Conservation (phyloP, 1,139 yeast species). For the Diutina scorzettiae region DNA sequence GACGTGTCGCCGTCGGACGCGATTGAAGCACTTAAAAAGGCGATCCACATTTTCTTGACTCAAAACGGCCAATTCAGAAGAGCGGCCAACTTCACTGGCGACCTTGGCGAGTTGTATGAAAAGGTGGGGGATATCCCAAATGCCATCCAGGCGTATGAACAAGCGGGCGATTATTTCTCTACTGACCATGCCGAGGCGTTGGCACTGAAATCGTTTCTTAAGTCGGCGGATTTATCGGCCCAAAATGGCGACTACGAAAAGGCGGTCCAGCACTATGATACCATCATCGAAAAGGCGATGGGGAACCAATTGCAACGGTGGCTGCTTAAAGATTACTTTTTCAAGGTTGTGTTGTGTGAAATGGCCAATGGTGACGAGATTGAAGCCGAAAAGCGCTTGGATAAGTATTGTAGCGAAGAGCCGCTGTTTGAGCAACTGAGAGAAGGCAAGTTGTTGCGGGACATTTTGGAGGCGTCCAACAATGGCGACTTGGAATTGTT, state of each 20-base stretch:
- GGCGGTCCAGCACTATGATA: constrained; percentile 69
- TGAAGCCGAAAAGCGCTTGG: constrained; percentile 68
- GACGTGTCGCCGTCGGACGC: constrained; percentile 68
- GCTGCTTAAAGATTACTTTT: constrained; percentile 86
- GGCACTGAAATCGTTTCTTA: constrained; percentile 76
- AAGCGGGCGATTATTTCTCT: constrained; percentile 92
- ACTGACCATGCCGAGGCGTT: constrained; percentile 92
- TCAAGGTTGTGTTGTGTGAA: constrained; percentile 72
- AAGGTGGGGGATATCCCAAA: constrained; percentile 48
- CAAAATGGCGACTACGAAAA: constrained; percentile 54
- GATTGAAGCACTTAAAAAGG: constrained; percentile 61
- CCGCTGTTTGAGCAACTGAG: constrained; percentile 68
- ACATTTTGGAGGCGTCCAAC: constrained; percentile 58
- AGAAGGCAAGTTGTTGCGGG: constrained; percentile 58
- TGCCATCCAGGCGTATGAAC: constrained; percentile 74
- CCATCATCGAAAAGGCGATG: constrained; percentile 62
- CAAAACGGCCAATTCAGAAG: constrained; percentile 90
- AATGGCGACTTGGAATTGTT: constrained; percentile 73
- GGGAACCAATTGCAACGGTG: constrained; percentile 74
- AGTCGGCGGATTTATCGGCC: constrained; percentile 88
- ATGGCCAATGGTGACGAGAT: constrained; percentile 77
- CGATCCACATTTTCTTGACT: constrained; percentile 70
- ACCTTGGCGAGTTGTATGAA: constrained; percentile 80
- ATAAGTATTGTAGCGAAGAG: constrained; percentile 58
- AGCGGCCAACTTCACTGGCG: constrained; percentile 90